phyloP scores from a whole-genome alignment of 1,139 yeast species.

The Yamadazyma atmosphaerica region DNA sequence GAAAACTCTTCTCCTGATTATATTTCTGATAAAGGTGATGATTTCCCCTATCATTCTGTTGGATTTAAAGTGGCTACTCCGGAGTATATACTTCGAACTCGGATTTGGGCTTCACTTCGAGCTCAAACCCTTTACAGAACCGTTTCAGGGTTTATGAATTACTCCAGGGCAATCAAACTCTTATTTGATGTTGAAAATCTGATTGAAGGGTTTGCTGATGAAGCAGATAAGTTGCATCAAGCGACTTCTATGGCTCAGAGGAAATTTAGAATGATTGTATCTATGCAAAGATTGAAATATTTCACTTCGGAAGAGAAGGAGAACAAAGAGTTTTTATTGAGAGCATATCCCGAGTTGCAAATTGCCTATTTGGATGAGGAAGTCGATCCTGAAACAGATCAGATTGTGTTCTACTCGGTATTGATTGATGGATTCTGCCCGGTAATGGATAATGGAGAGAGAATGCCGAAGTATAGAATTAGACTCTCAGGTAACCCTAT shows the following conservation, averaged over 20 bases:
- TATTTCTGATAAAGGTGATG: constrained; percentile 22
- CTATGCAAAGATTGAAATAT: constrained; percentile 42
- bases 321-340: constrained; percentile 34
- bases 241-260: constrained; percentile 44
- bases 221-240: constrained; percentile 31
- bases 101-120: constrained; percentile 60
- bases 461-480: constrained; percentile 45
- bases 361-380: constrained; percentile 45
- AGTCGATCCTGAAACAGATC: constrained; percentile 24
- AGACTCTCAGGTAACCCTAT: constrained; percentile 54
- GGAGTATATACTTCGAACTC: constrained; percentile 50
- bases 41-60: constrained; percentile 47
- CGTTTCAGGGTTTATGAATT: constrained; percentile 58
- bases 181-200: constrained; percentile 46
- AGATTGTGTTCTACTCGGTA: constrained; percentile 30
- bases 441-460: constrained; percentile 30
- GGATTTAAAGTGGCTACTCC: constrained; percentile 58
- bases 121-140: constrained; percentile 57
- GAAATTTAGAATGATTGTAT: constrained; percentile 46
- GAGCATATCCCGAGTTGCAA: constrained; percentile 48
- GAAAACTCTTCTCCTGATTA: constrained; percentile 23
- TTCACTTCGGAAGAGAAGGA: constrained; percentile 39
- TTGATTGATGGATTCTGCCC: constrained; percentile 49
- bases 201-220: constrained; percentile 21
- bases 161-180: constrained; percentile 51